phyloP scores from a whole-genome alignment of 768 basidiomycete genomes.

The Calocera cornea region DNA sequence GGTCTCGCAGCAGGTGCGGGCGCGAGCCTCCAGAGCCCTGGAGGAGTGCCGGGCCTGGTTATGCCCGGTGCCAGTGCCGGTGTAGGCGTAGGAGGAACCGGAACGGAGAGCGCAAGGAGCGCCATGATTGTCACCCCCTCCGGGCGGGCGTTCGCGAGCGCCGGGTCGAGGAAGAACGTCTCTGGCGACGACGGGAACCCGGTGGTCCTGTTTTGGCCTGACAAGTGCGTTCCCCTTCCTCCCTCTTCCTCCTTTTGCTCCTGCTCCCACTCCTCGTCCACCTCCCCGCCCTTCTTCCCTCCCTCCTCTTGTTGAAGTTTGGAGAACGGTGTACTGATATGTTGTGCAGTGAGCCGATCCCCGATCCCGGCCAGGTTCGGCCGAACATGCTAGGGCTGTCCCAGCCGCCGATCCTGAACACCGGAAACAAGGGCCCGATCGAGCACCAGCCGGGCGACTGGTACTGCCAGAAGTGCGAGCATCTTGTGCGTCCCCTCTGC shows the following conservation, averaged over 20 bases:
- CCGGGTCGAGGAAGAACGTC: slow-evolving; percentile 68
- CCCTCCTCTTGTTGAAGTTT: too few relatives aligned
- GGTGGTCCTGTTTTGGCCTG: slow-evolving; percentile 83
- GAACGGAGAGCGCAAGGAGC: slow-evolving; percentile 17
- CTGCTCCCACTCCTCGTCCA: background rate
- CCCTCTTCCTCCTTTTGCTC: too few relatives aligned
- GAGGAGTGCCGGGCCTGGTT: too few relatives aligned
- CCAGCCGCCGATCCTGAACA: slow-evolving; percentile 77
- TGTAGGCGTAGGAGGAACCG: background rate
- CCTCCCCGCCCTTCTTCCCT: too few relatives aligned
- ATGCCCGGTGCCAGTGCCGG: background rate
- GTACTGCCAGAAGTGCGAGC: slow-evolving; percentile 74
- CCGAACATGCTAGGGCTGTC: slow-evolving; percentile 10
- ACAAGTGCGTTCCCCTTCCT: slow-evolving; percentile 39
- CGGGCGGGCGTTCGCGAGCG: slow-evolving; percentile 58
- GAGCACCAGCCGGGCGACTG: slow-evolving; percentile 66
- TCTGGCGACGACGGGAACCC: slow-evolving; percentile 56
- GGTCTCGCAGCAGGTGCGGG: too few relatives aligned
- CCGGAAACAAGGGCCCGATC: slow-evolving; percentile 76
- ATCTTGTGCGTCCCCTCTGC: slow-evolving; percentile 29
- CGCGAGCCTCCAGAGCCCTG: too few relatives aligned
- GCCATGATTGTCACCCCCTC: slow-evolving; percentile 57
- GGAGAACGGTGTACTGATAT: background rate
- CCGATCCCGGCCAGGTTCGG: slow-evolving; percentile 61
- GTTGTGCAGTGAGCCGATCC: slow-evolving; percentile 42